phyloP scores from a whole-genome alignment of 176 grass and related monocot genomes.

The Saccharum spontaneum region DNA sequence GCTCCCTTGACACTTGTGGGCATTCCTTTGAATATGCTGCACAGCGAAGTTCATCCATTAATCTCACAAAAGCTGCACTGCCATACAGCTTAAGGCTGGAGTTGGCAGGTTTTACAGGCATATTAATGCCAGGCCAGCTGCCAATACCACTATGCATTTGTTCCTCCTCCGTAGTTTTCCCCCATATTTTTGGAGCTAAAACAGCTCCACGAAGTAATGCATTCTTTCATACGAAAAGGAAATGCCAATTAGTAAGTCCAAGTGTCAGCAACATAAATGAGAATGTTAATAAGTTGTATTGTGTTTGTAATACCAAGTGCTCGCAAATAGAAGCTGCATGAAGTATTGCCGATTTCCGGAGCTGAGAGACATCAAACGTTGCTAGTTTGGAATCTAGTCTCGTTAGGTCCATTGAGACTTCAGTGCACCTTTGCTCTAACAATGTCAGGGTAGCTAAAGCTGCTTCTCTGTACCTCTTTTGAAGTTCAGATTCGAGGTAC shows the following conservation, averaged over 20 bases:
- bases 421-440: constrained; percentile 82
- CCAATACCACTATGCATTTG: constrained; percentile 84
- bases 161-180: constrained; percentile 89
- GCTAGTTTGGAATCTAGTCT: constrained; percentile 79
- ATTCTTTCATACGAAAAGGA: constrained; percentile 36
- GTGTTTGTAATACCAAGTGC: constrained; percentile 65
- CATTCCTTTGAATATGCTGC: constrained; percentile 91
- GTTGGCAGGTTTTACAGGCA: constrained; percentile 72
- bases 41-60: constrained; percentile 90
- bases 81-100: constrained; percentile 84
- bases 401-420: constrained; percentile 73
- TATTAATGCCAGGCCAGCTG: constrained; percentile 82
- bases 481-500: constrained; percentile 88
- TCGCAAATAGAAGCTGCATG: constrained; percentile 86
- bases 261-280: constrained; percentile 8
- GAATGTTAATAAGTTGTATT: constrained; percentile 14
- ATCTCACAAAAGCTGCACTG: constrained; percentile 94
- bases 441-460: constrained; percentile 83
- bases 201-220: constrained; percentile 88
- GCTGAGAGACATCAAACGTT: constrained; percentile 84
- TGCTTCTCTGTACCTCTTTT: constrained; percentile 96
- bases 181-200: constrained; percentile 89
- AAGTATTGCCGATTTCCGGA: constrained; percentile 84
- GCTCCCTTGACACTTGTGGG: constrained; percentile 91
- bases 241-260: constrained; percentile 9